Evolutionary conservation across 2,329 filamentous ascomycete genomes (phyloP).

Genomic region (Chaetomiaceae sp.): DNA sequence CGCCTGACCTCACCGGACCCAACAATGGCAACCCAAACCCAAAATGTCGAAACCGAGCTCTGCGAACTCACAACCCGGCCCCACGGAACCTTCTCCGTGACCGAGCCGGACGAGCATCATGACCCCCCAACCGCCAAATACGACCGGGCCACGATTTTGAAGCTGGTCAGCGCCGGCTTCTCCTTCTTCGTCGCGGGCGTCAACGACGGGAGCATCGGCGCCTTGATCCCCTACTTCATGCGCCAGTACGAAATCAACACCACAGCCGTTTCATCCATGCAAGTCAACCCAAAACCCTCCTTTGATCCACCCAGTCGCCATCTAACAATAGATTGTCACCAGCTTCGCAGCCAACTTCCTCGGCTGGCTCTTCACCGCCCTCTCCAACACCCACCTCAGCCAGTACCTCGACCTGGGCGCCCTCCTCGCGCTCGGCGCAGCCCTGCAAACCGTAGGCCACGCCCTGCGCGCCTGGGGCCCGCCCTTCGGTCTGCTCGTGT

Average conservation of each 20-base stretch:
- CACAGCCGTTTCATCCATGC: constrained; percentile 48
- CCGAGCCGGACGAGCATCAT: no score
- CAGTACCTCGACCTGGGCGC: constrained; percentile 51
- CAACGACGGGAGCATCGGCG: constrained; percentile 61
- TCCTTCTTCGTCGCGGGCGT: constrained; percentile 63
- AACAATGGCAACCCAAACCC: no score
- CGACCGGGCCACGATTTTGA: background rate
- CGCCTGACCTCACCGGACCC: no score
- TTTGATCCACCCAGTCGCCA: no score
- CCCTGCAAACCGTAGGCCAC: constrained; percentile 51
- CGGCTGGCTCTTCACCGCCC: constrained; percentile 56
- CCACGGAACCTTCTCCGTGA: no score
- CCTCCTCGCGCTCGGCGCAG: constrained; percentile 52
- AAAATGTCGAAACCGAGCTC: no score
- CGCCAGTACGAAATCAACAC: constrained; percentile 51
- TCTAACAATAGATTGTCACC: no score
- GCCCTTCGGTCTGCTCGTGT: constrained; percentile 52
- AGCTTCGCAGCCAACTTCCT: constrained; percentile 47
- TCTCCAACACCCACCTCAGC: constrained; percentile 28
- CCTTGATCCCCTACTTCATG: constrained; percentile 60
- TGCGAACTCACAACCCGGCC: no score
- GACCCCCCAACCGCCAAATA: background rate
- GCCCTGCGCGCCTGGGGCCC: constrained; percentile 49
- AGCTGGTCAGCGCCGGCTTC: constrained; percentile 39
- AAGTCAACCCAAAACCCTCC: constrained; percentile 1